Percentiles rank a stretch among this genome's conserved stretches.
phyloP scores from a whole-genome alignment of 2,329 filamentous ascomycete species.

The Exophiala spinifera region DNA sequence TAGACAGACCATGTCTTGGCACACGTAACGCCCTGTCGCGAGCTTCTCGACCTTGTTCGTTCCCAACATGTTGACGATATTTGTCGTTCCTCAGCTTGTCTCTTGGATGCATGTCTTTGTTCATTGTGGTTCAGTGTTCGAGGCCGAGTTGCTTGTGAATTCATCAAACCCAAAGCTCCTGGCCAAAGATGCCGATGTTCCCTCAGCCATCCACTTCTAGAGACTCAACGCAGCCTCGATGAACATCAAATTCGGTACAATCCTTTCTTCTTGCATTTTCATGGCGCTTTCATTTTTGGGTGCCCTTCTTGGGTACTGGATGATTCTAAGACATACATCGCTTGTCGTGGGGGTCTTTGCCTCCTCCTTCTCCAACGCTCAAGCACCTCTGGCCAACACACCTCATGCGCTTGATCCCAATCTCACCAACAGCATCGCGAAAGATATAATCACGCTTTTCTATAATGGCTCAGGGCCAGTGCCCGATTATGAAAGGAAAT shows the following conservation, averaged over 20 bases:
- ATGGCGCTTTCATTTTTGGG: conserved; percentile 14
- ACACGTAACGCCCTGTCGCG: too few relatives aligned
- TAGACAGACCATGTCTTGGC: too few relatives aligned
- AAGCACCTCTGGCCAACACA: conserved; percentile 11
- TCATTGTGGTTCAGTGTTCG: too few relatives aligned
- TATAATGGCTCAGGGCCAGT: conserved; percentile 30
- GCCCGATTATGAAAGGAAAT: conserved; percentile 25
- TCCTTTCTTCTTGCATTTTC: conserved; percentile 5
- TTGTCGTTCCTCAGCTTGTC: too few relatives aligned
- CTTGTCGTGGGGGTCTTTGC: conserved; percentile 14
- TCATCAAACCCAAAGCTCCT: too few relatives aligned
- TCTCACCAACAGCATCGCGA: conserved; percentile 28
- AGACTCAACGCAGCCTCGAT: not conserved
- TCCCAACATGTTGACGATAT: too few relatives aligned
- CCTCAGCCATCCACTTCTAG: too few relatives aligned
- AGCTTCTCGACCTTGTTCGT: too few relatives aligned
- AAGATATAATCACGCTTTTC: conserved; percentile 26
- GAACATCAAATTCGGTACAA: conserved; percentile 1
- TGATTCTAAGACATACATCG: conserved; percentile 14
- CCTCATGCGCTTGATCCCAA: conserved; percentile 27
- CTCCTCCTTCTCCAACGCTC: conserved; percentile 5
- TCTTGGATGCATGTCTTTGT: too few relatives aligned
- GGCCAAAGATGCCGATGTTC: too few relatives aligned
- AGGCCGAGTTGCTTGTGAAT: too few relatives aligned
- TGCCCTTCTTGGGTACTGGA: conserved; percentile 16